Conservation (phyloP, 83 land plant genomes). For the Picea abies region DNA sequence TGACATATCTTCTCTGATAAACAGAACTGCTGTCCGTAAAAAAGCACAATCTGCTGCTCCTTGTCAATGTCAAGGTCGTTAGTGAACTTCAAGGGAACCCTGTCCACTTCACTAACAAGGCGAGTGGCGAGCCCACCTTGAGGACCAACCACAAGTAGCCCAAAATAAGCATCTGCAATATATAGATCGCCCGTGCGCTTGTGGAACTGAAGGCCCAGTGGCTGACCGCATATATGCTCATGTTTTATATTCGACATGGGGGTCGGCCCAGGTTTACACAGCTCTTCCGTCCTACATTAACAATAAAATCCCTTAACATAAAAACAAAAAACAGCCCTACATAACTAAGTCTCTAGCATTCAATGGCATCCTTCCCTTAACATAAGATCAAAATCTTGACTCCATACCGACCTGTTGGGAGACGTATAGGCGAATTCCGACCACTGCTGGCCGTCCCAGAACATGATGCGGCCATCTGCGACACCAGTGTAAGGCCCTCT, state of each 20-base stretch:
- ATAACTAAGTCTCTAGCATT: no score
- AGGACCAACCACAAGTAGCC: constrained; percentile 74
- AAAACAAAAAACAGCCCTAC: no score
- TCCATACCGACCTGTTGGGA: no score
- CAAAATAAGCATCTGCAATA: constrained; percentile 87
- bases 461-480: no score
- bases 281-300: no score
- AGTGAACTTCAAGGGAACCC: constrained; percentile 66
- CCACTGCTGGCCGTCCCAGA: no score
- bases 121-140: constrained; percentile 74
- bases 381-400: no score
- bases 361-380: no score
- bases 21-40: constrained; percentile 74
- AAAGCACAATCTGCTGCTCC: constrained; percentile 65
- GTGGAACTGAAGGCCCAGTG: neutral
- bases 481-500: no score
- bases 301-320: no score
- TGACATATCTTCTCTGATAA: constrained; percentile 66
- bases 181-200: constrained; percentile 67
- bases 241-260: constrained; percentile 22
- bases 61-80: constrained; percentile 85
- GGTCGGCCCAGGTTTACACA: constrained; percentile 1
- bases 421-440: no score
- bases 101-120: constrained; percentile 65
- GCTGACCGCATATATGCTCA: no score